A percentile compares a stretch with the other conserved stretches of the same genome.
These are phyloP conservation scores for Rhodosporidiobolus odoratus DNA, from an alignment of 768 basidiomycete genomes.

Conservation along the genomic window DNA sequence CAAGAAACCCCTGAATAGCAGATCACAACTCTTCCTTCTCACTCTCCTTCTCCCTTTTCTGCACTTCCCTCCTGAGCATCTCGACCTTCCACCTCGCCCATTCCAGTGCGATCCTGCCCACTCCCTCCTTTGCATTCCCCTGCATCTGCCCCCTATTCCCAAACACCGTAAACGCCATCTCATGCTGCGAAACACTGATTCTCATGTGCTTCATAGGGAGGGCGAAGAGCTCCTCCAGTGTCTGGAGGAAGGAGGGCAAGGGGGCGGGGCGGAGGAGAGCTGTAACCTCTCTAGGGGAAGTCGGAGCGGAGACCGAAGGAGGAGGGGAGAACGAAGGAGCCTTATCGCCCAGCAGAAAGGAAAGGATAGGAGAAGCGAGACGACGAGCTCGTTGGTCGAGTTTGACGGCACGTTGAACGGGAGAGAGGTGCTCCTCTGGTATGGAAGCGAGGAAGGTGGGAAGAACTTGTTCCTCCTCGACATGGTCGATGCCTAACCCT, in stretches of 20 bases:
- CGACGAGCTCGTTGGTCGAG: not conserved
- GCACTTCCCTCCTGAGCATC: not conserved
- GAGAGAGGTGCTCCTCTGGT: not conserved
- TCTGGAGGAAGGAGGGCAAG: not conserved
- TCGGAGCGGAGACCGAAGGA: not conserved
- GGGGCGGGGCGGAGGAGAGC: conserved; percentile 10
- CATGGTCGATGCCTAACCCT: not conserved
- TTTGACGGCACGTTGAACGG: not conserved
- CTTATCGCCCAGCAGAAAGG: not conserved
- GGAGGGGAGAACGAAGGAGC: not conserved
- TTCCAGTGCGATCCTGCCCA: not conserved
- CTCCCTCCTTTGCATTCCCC: not conserved
- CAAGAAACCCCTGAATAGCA: no score
- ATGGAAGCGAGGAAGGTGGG: not conserved
- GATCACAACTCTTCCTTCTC: conserved; percentile 3
- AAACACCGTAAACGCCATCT: not conserved
- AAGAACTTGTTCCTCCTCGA: not conserved
- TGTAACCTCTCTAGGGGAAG: not conserved
- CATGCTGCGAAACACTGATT: not conserved
- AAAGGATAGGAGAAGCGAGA: not conserved
- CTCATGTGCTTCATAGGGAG: not conserved
- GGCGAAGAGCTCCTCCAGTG: not conserved
- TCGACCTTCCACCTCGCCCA: not conserved
- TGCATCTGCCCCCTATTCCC: not conserved
- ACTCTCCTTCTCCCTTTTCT: not conserved